Evolutionary conservation across 768 basidiomycete species (phyloP).

Genomic region (Suillus paluster): DNA sequence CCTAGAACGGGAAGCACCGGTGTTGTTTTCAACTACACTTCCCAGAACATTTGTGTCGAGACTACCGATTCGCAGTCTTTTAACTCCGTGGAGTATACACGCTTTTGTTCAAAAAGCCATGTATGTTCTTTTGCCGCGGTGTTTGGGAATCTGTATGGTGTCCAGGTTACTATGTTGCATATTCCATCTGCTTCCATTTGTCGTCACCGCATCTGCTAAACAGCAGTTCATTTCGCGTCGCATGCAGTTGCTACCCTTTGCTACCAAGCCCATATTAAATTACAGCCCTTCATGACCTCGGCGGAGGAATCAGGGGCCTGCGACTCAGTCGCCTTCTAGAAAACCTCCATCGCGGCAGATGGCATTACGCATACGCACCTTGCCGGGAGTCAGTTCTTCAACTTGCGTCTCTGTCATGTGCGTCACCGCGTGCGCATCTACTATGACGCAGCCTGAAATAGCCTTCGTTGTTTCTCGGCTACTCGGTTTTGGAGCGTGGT

Average conservation of each 20-base stretch:
- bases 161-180: not conserved
- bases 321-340: not conserved
- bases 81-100: no score
- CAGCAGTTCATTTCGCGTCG: not conserved
- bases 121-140: not conserved
- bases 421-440: no score
- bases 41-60: no score
- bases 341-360: not conserved
- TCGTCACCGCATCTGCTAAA: not conserved
- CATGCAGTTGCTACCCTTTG: not conserved
- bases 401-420: not conserved
- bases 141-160: not conserved
- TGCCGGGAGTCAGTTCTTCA: not conserved
- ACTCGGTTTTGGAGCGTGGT: not conserved
- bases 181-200: no score
- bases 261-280: not conserved
- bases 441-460: not conserved
- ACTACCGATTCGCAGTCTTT: no score
- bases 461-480: not conserved
- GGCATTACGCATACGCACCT: not conserved
- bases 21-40: no score
- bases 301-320: not conserved
- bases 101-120: not conserved
- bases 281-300: not conserved
- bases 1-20: no score